Evolutionary conservation across 73 alveolate genomes (phyloP).

Genomic region (Paramecium pentaurelia): DNA sequence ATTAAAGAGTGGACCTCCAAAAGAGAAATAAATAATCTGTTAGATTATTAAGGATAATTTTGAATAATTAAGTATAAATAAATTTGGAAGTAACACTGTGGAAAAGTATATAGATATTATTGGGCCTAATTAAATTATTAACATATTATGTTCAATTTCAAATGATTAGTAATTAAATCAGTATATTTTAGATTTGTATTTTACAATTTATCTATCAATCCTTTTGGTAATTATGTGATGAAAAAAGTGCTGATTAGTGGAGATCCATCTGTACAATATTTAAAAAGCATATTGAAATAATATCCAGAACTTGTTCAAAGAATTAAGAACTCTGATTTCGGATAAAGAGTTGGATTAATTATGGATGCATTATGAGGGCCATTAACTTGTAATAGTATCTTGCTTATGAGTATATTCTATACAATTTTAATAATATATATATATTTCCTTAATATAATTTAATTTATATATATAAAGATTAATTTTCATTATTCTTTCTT

Average conservation of each 20-base stretch:
- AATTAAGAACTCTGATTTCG: slow-evolving; percentile 32
- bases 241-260: slow-evolving; percentile 12
- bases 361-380: slow-evolving; percentile 11
- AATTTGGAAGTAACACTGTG: slow-evolving; percentile 44
- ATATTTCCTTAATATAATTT: neutral
- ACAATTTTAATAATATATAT: neutral
- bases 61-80: slow-evolving; percentile 24
- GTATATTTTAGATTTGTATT: neutral
- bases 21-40: slow-evolving; percentile 1
- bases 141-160: neutral
- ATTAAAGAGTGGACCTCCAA: slow-evolving; percentile 21
- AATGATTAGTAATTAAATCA: neutral
- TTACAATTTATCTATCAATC: slow-evolving; percentile 14
- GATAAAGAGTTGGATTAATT: slow-evolving; percentile 34
- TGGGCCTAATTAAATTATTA: slow-evolving; percentile 8
- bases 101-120: slow-evolving; percentile 13
- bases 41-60: slow-evolving; percentile 9
- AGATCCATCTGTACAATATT: neutral
- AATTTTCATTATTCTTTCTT: neutral
- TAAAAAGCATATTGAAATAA: neutral
- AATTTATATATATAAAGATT: neutral
- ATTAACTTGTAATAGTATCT: slow-evolving; percentile 3
- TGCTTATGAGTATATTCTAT: slow-evolving; percentile 23
- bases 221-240: slow-evolving; percentile 32
- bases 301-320: slow-evolving; percentile 23